Evolutionary conservation across 768 basidiomycete species (phyloP), one percentile per base, ranked within the genome.

Genomic region (Hydnum rufescens): DNA sequence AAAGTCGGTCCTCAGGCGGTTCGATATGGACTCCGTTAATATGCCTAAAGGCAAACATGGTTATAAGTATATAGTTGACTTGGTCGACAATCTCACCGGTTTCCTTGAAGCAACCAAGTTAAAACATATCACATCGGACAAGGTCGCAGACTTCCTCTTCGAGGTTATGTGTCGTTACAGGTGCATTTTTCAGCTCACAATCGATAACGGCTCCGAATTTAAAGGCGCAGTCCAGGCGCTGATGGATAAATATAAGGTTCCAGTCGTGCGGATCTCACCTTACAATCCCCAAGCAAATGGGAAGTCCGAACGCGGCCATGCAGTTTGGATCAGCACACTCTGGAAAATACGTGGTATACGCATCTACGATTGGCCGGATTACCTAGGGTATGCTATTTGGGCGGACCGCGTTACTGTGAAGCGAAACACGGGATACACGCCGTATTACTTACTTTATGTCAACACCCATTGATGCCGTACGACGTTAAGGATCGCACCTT

Each of bases 401-500:
- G 60, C 67, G 0, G 61, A 64, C 5, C 57, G 63, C 0, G 57
- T 58, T 30, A 65, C 62, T 0, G 56, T 59, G 1, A 57, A 53
- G 4, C 23, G 63, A 0, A 53, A 60, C 16, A 67, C 67, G 0
- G 65, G 66, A 0, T 64, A 57, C 50, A 51, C 63, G 0, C 65
- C 67, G 0, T 67, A 62, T 46, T 66, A 58, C 34, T 52, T 68
- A 6, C 28, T 50, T 28, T 32, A 50, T 32, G 49, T 25, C 23
- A 50, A 16, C 13, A 13, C 16, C 6, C 49, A 16, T 32, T 50
- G 28, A 13, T 50, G 8, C 49, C 49, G 6, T 50, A 30, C 32
- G 30, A 28, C 26, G 13, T 34, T 25, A 16, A 6, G 26, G 49
- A 50, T 6, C 13, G 16, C 16, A 50, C 49, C 32, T 50, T 28